Evolutionary conservation across 2,329 filamentous ascomycete genomes (phyloP), one percentile per base, ranked within the genome.

Genomic region (Ascochyta pisi): DNA sequence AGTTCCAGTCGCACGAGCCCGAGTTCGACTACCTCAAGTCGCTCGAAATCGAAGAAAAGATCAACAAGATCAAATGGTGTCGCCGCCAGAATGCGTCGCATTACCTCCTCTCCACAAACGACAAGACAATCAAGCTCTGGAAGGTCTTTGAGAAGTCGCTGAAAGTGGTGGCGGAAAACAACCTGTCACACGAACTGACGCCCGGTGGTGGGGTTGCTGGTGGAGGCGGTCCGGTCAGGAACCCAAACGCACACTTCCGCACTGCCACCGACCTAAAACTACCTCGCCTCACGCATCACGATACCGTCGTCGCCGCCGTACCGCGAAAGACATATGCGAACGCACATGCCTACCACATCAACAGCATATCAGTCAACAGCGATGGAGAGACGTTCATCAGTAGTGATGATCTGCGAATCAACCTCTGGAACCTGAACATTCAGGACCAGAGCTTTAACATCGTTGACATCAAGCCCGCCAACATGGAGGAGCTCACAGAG

Each of bases 61-160:
- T 99, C 85, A 99, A 99, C 85, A 99, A 99, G 84, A 99, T 99
- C 82, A 99, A 98, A 79, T 99, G 95, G 95, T 99, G 95, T 78
- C 89, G 90, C 74, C 89, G 95, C 79, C 94, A 98, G 80, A 99
- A 99, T 83, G 91, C 94, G 60, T 98, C 95, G 52, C 95, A 99
- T 81, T 99, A 96, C 78, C 87, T 99, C 48, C 86, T 99, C 54
- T 98, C 95, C 39, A 99, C 95, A 69, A 99, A 99, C 76, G 95
- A 99, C 83, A 99, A 99, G 84, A 99, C 95, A 38, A 99, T 99
- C 85, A 99, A 99, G 83, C 83, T 99, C 66, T 99, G 95, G 95
- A 99, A 99, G 78, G 94, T 99, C 46, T 99, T 98, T 71, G 95
- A 99, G 81, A 99, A 99, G 83, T 98, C 94, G 50, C 85, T 99